Evolutionary conservation across 73 alveolate genomes (phyloP).

Genomic region (Uronychia setigera): DNA sequence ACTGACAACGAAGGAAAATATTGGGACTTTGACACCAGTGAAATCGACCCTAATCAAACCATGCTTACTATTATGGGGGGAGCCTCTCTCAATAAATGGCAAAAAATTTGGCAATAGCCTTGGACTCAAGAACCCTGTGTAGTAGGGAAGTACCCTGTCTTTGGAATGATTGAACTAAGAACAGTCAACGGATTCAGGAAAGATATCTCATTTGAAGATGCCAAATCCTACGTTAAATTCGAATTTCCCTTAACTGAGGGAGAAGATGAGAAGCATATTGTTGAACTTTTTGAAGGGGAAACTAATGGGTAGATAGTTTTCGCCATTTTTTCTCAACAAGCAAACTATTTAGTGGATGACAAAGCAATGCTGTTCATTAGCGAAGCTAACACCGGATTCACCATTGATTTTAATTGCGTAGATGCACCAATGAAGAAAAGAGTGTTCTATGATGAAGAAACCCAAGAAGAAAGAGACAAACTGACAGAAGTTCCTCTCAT

Average conservation of each 20-base stretch:
- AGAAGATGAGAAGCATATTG: not conserved
- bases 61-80: not conserved
- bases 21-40: not conserved
- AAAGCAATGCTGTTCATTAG: not conserved
- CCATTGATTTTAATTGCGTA: not conserved
- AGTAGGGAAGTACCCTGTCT: not conserved
- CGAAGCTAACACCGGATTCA: not conserved
- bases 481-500: not conserved
- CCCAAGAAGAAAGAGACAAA: not conserved
- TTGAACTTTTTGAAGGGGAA: not conserved
- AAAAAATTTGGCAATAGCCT: not conserved
- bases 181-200: not conserved
- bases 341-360: not conserved
- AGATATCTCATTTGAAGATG: not conserved
- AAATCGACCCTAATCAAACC: not conserved
- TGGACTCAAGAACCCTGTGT: not conserved
- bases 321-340: not conserved
- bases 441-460: not conserved
- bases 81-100: not conserved
- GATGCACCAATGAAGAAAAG: not conserved
- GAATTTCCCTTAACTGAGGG: not conserved
- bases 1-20: not conserved
- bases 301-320: not conserved
- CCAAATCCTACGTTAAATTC: not conserved
- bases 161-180: not conserved